Evolutionary conservation across 1,139 yeast species (phyloP), one percentile per base, ranked within the genome.

Genomic region (Zygosaccharomyces sapae): DNA sequence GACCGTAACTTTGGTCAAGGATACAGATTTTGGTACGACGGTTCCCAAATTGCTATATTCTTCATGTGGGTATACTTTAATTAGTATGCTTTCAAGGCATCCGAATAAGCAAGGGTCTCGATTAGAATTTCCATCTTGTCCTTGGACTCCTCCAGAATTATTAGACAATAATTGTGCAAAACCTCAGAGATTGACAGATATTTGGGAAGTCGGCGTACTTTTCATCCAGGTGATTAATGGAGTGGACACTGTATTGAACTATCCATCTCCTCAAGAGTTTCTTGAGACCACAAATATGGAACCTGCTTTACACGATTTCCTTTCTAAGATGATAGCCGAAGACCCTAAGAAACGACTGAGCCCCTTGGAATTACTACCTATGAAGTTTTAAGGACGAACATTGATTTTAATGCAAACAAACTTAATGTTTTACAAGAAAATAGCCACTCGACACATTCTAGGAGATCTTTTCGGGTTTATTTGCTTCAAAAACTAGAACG

Each of bases 131-230:
- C 57, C 57, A 0, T 49, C 52, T n/a, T 55, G 58, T 44, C 47
- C 61, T 0, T 89, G 96, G 97, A 68, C 68, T 8, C 92, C 96
- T 0, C 96, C 97, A 0, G 97, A 89, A 61, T 58, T 84, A 12
- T 60, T 66, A 4, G 69, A 71, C 38, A 60, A 64, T 0, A 68
- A 69, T 10, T 70, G 65, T 34, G 56, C 66, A 13, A 64, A 72
- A 39, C 83, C 84, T 8, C 86, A 83, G 48, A 72, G 87, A 38
- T 87, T 88, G 61, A 82, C 96, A 0, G 98, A 94, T 68, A 83
- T 94, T 4, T 92, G 97, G 96, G 86, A 86, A 57, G 70, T 90
- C 43, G 98, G 97, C 3, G 87, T 86, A 0, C 67, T 86, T 4
- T 83, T 92, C 57, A 70, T 86, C 24, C 80, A 86, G 52, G 75